A percentile compares a stretch with the other conserved stretches of the same genome.
Conservation (phyloP, 495 filamentous ascomycete species). For the Neurospora pannonica region DNA sequence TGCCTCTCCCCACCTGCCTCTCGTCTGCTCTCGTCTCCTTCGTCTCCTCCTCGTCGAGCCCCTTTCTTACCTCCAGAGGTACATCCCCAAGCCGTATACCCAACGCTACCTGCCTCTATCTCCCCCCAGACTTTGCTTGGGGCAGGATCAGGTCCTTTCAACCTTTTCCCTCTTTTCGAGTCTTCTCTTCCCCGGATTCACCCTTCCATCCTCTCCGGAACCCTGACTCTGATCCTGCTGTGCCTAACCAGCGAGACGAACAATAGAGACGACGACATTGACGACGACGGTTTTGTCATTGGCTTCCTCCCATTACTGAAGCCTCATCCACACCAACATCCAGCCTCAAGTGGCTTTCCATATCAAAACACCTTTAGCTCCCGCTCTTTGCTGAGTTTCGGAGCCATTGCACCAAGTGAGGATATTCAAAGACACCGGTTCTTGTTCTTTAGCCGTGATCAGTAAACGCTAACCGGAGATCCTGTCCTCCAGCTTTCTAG, state of each 20-base stretch:
- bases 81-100: not conserved
- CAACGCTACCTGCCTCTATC: not conserved
- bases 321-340: not conserved
- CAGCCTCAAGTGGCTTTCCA: not conserved
- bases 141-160: not conserved
- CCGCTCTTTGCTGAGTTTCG: constrained; percentile 34
- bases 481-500: not conserved
- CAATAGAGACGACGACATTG: not conserved
- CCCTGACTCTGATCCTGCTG: not conserved
- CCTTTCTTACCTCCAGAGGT: not conserved
- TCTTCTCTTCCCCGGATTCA: not conserved
- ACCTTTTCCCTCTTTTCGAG: not conserved
- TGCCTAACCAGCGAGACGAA: not conserved
- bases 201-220: not conserved
- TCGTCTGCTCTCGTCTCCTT: not conserved
- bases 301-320: not conserved
- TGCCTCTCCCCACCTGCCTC: not conserved
- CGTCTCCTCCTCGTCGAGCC: not conserved
- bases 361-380: constrained; percentile 9
- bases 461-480: not conserved
- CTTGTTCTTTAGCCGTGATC: not conserved
- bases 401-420: constrained; percentile 11
- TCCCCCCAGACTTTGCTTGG: not conserved
- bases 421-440: not conserved
- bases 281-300: not conserved